phyloP scores from a whole-genome alignment of 345 rosid species.

The Nasturtium officinale region DNA sequence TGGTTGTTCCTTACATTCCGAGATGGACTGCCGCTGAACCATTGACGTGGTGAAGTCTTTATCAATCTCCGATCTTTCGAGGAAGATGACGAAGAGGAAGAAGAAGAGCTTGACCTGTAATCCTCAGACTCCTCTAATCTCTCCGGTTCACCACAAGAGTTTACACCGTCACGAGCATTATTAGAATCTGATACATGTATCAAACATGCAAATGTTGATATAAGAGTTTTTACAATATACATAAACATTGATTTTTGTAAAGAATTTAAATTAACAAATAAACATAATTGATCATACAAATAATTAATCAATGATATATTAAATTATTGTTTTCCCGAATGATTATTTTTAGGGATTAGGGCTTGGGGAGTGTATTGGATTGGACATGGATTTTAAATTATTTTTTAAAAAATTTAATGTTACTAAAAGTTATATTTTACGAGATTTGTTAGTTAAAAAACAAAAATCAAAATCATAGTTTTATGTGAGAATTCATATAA shows the following conservation, averaged over 20 bases:
- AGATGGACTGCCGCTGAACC: conserved; percentile 43
- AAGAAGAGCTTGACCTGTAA: conserved; percentile 48
- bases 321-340: too few species aligned
- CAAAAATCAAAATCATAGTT: too few species aligned
- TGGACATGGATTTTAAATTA: too few species aligned
- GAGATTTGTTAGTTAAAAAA: too few species aligned
- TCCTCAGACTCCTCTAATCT: conserved; percentile 15
- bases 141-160: conserved; percentile 34
- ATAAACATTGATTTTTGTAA: neutral
- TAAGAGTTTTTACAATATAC: neutral
- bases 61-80: conserved; percentile 34
- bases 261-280: neutral
- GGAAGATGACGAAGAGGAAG: conserved; percentile 44
- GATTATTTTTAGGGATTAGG: too few species aligned
- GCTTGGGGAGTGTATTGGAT: too few species aligned
- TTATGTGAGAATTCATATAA: too few species aligned
- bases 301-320: too few species aligned
- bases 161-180: conserved; percentile 1
- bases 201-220: neutral
- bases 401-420: too few species aligned
- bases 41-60: conserved; percentile 28
- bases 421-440: too few species aligned
- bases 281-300: neutral
- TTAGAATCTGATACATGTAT: conserved; percentile 19
- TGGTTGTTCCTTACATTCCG: conserved; percentile 35